Base-by-base conservation (phyloP, 2,329 filamentous ascomycete genomes). In the Paradendryphiella salina region DNA sequence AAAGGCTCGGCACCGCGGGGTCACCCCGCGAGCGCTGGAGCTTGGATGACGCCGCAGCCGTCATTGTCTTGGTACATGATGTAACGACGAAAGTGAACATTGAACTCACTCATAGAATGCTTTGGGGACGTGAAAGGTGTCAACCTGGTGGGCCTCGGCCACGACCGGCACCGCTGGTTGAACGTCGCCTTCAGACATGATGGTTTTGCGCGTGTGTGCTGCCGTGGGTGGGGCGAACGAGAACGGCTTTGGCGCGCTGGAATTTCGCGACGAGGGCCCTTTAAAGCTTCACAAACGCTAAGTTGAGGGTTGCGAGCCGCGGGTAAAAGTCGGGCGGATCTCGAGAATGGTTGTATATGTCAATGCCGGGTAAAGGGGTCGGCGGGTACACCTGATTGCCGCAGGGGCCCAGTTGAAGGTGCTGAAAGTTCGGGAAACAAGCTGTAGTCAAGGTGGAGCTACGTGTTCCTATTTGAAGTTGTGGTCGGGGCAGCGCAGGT, bases 71-170 rank as follows among this genome's bases (percentile, higher is more conserved):
- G 35, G 42, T 44, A 49, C 37, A 56, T 57, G 57, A 59, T 60
- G 58, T 52, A 66, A 63, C 50, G 26, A 56, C 61, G 46, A 52
- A 52, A 33, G 48, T 26, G 50, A 47, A 54, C 32, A 42, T 32
- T 48, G 17, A 35, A 69, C 73, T 70, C 60, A 77, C 75, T 73
- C 70, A 51, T 64, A 67, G 58, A 76, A 76, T 3, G 71, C 74
- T 57, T 83, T 75, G 56, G 83, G 83, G 41, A 85, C 80, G 67
- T 83, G 78, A 74, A 77, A 90, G 15, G 87, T 91, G 74, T 89
- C 85, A 63, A 90, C 87, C 69, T 85, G 76, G 74, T 90, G 87
- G 67, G 88, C 87, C 79, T 91, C 88, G 55, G 81, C 80, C 66
- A 91, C 87, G 65, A 88, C 85, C 20, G 67, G 64, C 26, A 18